Evolutionary conservation across 2,329 filamentous ascomycete genomes (phyloP).

Genomic region (Hymenoscyphus albidus): DNA sequence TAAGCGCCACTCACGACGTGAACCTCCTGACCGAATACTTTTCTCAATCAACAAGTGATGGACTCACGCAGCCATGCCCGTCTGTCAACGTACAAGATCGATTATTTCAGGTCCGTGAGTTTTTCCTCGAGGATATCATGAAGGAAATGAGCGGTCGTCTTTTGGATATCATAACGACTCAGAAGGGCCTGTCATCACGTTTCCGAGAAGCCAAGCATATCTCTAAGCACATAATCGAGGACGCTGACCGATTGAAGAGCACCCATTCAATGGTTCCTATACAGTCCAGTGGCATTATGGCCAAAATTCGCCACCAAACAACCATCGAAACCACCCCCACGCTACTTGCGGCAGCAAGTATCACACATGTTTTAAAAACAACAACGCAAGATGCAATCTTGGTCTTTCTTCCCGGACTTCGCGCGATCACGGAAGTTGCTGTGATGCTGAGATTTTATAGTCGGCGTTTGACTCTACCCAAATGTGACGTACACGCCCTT

Average conservation of each 20-base stretch:
- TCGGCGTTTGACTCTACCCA: conserved; percentile 52
- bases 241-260: neutral
- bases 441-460: conserved; percentile 53
- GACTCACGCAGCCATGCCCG: conserved; percentile 48
- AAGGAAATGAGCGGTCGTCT: conserved; percentile 55
- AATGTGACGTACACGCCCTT: conserved; percentile 80
- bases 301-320: conserved; percentile 38
- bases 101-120: conserved; percentile 82
- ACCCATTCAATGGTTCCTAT: neutral
- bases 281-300: neutral
- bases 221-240: neutral
- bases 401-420: conserved; percentile 85
- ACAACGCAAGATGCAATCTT: conserved; percentile 80
- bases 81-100: conserved; percentile 86
- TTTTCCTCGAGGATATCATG: conserved; percentile 83
- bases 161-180: neutral
- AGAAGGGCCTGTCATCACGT: neutral
- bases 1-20: conserved; percentile 92
- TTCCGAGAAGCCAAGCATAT: conserved; percentile 39
- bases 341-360: conserved; percentile 76
- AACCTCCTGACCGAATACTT: conserved; percentile 81
- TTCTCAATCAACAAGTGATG: conserved; percentile 57
- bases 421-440: conserved; percentile 79
- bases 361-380: conserved; percentile 74
- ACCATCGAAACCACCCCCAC: conserved; percentile 59